phyloP scores from a whole-genome alignment of 2,329 filamentous ascomycete genomes.

The Pseudogymnoascus sp. region DNA sequence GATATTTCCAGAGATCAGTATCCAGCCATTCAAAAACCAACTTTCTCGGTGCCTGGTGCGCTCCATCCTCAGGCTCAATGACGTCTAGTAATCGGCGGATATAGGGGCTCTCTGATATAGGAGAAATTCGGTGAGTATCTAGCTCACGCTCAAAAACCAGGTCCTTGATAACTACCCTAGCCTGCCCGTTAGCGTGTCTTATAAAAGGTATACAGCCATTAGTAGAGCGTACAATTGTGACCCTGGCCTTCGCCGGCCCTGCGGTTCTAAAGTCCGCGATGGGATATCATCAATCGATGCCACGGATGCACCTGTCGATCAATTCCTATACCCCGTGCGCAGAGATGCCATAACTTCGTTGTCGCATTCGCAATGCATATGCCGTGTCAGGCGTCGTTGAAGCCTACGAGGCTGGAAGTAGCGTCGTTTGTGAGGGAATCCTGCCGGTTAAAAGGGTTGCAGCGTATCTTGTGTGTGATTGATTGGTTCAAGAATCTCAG shows the following conservation, averaged over 20 bases:
- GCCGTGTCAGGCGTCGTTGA: too few relatives aligned
- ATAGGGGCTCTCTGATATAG: background rate
- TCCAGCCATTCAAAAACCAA: background rate
- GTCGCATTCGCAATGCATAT: too few relatives aligned
- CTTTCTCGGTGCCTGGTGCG: background rate
- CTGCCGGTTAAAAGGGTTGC: too few relatives aligned
- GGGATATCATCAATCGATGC: too few relatives aligned
- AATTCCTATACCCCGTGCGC: too few relatives aligned
- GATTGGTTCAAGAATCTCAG: too few relatives aligned
- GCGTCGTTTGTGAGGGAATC: too few relatives aligned
- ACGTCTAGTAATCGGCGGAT: background rate
- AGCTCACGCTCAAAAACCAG: background rate
- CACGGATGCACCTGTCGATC: too few relatives aligned
- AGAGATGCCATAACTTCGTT: too few relatives aligned
- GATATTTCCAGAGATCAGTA: background rate
- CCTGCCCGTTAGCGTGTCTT: background rate
- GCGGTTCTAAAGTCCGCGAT: too few relatives aligned
- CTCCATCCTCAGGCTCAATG: background rate
- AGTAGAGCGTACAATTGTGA: background rate
- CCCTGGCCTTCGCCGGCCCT: background rate
- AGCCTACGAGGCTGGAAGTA: too few relatives aligned
- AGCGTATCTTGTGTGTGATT: too few relatives aligned
- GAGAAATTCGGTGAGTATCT: background rate
- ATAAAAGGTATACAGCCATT: background rate
- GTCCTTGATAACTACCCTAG: background rate